These are phyloP conservation scores for Irpex sp. DNA, from an alignment of 1,284 basidiomycete species.

Conservation along the genomic window DNA sequence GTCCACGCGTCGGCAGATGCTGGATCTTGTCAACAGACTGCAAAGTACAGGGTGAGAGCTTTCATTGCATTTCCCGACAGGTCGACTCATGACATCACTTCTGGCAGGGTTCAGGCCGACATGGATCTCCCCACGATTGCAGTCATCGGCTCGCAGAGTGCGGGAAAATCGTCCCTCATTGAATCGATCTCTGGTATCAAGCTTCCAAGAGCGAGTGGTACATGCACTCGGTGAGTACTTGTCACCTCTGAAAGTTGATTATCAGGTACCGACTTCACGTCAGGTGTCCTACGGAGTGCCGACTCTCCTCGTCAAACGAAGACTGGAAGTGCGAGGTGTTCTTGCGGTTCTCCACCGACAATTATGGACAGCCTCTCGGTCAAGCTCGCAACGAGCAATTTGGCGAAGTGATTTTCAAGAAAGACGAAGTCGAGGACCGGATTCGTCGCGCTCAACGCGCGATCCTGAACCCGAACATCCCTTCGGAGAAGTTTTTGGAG, in stretches of 20 bases:
- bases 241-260: not conserved
- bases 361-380: conserved; percentile 36
- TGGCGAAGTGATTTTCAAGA: conserved; percentile 47
- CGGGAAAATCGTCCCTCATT: conserved; percentile 67
- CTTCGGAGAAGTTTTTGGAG: conserved; percentile 35
- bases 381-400: conserved; percentile 42
- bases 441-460: conserved; percentile 66
- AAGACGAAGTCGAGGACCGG: conserved; percentile 52
- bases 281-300: conserved; percentile 68
- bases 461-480: conserved; percentile 52
- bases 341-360: conserved; percentile 38
- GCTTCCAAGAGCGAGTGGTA: conserved; percentile 56
- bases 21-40: conserved; percentile 48
- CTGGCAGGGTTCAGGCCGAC: conserved; percentile 49
- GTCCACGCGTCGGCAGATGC: conserved; percentile 34
- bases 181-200: conserved; percentile 69
- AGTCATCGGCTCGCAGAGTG: conserved; percentile 55
- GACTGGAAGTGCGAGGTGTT: conserved; percentile 39
- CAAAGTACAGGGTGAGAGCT: conserved; percentile 46
- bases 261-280: not conserved
- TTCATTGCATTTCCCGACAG: not conserved
- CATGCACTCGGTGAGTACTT: conserved; percentile 52
- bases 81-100: not conserved
- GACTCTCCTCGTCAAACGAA: conserved; percentile 39
- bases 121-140: conserved; percentile 65